Evolutionary conservation across 2,329 filamentous ascomycete genomes (phyloP), one percentile per base, ranked within the genome.

Genomic region (Pseudopyrenochaeta lycopersici): DNA sequence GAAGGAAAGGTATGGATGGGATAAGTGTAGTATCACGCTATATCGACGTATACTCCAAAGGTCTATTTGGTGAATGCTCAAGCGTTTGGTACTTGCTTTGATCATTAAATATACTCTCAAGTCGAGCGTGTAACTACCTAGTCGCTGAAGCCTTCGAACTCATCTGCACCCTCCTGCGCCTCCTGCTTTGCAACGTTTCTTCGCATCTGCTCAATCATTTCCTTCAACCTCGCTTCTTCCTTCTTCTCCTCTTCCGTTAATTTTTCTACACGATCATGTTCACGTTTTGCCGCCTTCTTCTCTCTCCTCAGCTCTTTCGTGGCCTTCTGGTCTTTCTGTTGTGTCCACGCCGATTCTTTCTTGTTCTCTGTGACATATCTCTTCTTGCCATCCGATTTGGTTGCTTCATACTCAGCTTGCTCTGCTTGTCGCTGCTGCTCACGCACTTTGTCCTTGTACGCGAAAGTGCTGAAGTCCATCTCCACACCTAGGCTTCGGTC

Each of bases 371-470:
- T 66, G 2, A 62, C 60, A 31, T 66, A 62, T 30, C 63, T 56
- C 49, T 67, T 67, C 35, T 74, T 74, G 14, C 58, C 59, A 10
- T 60, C 58, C 2, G 49, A 46, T 23, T 61, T 58, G 2, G 21
- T 59, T 1, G 52, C 49, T 15, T 66, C 64, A 12, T 61, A 59
- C 15, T 64, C 63, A n/a, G 70, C 46, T 46, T 77, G 74, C 29
- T 71, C 74, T n/a, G 68, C 17, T 29, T 50, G 63, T 10, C 80
- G 71, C 41, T 76, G 74, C 47, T 72, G 66, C 64, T 82, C 80
- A 2, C 78, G 70, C 23, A 66, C 55, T 56, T 78, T 79, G 54
- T 83, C 80, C 21, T 77, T 78, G 62, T 81, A 82, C 1, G 71
- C 69, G 18, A 77, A 74, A 0, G 60, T 60, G 39, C 77, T 66